Base-by-base conservation (phyloP, 148 eudicot genomes). In the Rhododendron vialii region DNA sequence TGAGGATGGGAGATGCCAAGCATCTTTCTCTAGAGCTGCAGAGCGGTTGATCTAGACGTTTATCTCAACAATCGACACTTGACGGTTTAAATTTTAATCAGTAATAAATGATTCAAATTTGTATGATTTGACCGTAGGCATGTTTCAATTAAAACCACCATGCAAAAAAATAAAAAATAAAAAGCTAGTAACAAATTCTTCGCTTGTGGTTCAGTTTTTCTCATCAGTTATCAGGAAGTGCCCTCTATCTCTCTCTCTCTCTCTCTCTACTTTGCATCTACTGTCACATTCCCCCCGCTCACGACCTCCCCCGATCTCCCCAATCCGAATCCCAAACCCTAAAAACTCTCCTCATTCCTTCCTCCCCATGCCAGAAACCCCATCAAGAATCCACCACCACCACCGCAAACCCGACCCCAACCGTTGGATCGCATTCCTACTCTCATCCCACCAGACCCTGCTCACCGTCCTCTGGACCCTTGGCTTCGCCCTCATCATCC, bases 391-490 rank as follows among this genome's bases (percentile, higher is more conserved):
- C 17, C 53, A 11, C 33, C 71, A 63, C 71, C 83, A 69, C 18
- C 83, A 79, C 88, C 90, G 82, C 67, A 76, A 59, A 82, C 73
- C 48, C 53, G 73, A 78, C 14, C 83, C 26, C 86, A 84, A 41
- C 45, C 86, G 79, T 67, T 83, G 84, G 83, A 48, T 88, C 82
- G n/a, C 79, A 22, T 24, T 51, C 57, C 24, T 86, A 17, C 79
- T 87, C 41, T 26, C 61, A 41, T 88, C 91, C 47, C 77, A 48
- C 51, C 87, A 77, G 0, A 81, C 88, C 22, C 79, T 91, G 5
- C 85, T 89, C 18, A 71, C 80, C 41, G 80, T 89, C 73, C 71
- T 89, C 6, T 91, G 92, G 92, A 85, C 88, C 88, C 30, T 86
- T 48, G 84, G 59, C 57, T 88, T 50, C 53, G 33, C 45, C 55